phyloP scores from a whole-genome alignment of 1,139 yeast species.

The Taiozyma sp. region DNA sequence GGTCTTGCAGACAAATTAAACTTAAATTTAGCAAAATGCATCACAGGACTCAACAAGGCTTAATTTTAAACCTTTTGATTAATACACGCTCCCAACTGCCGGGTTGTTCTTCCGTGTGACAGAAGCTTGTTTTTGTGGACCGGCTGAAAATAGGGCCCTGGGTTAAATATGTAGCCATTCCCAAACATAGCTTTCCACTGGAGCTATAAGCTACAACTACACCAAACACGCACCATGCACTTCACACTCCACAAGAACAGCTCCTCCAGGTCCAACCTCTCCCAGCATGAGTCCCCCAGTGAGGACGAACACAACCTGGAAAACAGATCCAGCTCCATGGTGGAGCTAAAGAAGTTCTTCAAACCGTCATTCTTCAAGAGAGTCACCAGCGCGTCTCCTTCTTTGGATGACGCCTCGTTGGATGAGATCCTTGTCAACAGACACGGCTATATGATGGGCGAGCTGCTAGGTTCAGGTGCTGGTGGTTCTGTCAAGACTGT shows the following conservation, averaged over 20 bases:
- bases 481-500: conserved; percentile 94
- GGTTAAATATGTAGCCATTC: background rate
- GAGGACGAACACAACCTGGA: conserved; percentile 1
- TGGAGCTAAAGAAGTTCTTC: conserved; percentile 70
- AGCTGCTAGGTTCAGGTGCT: conserved; percentile 93
- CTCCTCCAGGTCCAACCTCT: conserved; percentile 2
- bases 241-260: conserved; percentile 8
- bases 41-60: no score
- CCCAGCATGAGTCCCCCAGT: conserved; percentile 4
- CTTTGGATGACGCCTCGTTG: conserved; percentile 28
- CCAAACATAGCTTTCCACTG: background rate
- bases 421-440: conserved; percentile 68
- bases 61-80: background rate
- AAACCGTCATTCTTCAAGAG: conserved; percentile 25
- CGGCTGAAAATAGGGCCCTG: background rate
- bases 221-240: conserved; percentile 4
- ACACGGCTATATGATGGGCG: conserved; percentile 79
- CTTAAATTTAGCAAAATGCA: no score
- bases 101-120: background rate
- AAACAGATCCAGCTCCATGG: conserved; percentile 46
- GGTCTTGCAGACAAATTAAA: no score
- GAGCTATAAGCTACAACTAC: no score
- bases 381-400: conserved; percentile 4
- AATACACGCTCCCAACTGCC: background rate
- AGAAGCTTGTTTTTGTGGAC: background rate